Conservation (phyloP, 2,329 filamentous ascomycete species). For the Colletotrichum filicis region DNA sequence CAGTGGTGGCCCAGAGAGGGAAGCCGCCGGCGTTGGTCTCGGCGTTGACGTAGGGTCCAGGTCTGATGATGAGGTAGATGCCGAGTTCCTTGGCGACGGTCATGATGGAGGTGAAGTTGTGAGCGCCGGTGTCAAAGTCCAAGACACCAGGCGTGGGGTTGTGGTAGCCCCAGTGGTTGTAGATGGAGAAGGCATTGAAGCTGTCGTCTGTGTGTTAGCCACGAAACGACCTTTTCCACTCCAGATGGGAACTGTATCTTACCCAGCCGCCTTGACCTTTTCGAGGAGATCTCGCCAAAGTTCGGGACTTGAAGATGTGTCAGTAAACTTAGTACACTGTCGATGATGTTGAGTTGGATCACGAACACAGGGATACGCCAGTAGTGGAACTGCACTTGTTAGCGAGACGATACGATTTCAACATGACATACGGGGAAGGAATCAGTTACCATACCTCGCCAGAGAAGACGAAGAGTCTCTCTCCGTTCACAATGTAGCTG, state of each 20-base stretch:
- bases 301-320: slow-evolving; percentile 39
- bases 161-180: slow-evolving; percentile 55
- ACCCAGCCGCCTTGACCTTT: slow-evolving; percentile 55
- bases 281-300: slow-evolving; percentile 55
- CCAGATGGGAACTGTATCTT: slow-evolving; percentile 1
- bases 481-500: slow-evolving; percentile 52
- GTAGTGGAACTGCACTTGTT: slow-evolving; percentile 49
- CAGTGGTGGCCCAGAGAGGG: slow-evolving; percentile 71
- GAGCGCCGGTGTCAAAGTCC: slow-evolving; percentile 47
- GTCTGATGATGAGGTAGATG: slow-evolving; percentile 56
- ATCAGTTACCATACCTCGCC: slow-evolving; percentile 45
- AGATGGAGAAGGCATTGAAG: slow-evolving; percentile 56
- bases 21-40: slow-evolving; percentile 72
- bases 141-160: slow-evolving; percentile 50
- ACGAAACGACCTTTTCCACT: background rate
- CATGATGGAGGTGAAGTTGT: slow-evolving; percentile 61
- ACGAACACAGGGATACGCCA: slow-evolving; percentile 54
- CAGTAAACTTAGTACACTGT: background rate
- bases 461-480: slow-evolving; percentile 55
- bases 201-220: slow-evolving; percentile 34
- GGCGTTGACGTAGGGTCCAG: slow-evolving; percentile 72
- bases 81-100: slow-evolving; percentile 54
- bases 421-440: background rate
- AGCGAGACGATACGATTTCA: background rate
- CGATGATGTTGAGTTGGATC: background rate